Evolutionary conservation across 495 filamentous ascomycete genomes (phyloP), one percentile per base, ranked within the genome.

Genomic region (Cercophora samala): DNA sequence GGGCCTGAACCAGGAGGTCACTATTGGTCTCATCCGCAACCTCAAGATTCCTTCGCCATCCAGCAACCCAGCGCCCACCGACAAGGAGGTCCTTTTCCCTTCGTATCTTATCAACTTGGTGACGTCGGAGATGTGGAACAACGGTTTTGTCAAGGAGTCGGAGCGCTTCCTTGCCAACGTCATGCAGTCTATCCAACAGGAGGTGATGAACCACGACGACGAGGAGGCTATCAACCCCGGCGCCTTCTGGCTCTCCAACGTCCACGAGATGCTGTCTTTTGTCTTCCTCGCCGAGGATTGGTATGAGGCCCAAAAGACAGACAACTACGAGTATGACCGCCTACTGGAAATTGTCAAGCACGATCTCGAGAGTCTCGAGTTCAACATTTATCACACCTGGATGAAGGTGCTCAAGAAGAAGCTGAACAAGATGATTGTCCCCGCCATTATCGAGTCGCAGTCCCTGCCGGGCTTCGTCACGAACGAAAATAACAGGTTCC

Each of bases 331-430:
- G 81, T 99, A 99, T 71, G 96, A 99, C 80, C 91, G 96, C 68
- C 84, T 99, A 37, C 80, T 99, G 73, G 95, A 99, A 75, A 98
- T 99, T 74, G 95, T 98, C 68, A 99, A 99, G 84, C 95, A 98
- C 72, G 95, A 99, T 72, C 83, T 99, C 61, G 95, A 99, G 81
- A 97, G 92, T 78, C 82, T 99, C 56, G 95, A 99, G 79, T 99
- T 99, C 86, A 99, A 99, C 82, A 98, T 99, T 75, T 99, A 99
- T 79, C 96, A 99, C 79, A 99, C 95, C 13, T 99, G 95, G 95
- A 99, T 99, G 95, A 99, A 99, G 83, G 93, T 97, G 55, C 84
- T 99, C 73, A 99, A 99, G 84, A 97, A 97, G 85, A 97, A 96
- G 79, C 84, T 99, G 59, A 91, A 92, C 72, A 98, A 98, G 84